Base-by-base conservation (phyloP, 2,329 filamentous ascomycete species). In the Amauroascus niger region DNA sequence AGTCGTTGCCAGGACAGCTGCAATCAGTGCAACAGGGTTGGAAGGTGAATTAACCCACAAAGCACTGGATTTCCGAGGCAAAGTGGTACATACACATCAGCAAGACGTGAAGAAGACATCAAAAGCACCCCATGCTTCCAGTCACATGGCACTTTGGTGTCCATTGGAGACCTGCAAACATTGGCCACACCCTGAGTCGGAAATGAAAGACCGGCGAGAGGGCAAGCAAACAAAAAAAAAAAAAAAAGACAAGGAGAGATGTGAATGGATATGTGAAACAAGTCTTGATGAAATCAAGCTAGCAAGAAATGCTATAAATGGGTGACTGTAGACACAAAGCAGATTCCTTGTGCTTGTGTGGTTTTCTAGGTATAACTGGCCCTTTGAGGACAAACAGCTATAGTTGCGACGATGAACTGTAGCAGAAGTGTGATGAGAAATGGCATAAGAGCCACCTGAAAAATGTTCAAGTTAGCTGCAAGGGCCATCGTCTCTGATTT, bases 201-300 rank as follows among this genome's bases (percentile, higher is more conserved):
- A 48, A 37, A 48, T 48, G 45, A 48, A 48, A 48, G 45, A 26
- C 28, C 37, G 30, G 32, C 14, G 26, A 48, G 32, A 24, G 32
- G 45, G 32, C 45, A 48, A 48, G 30, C 44, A n/a, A n/a, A n/a
- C n/a, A n/a, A n/a, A n/a, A n/a, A 48, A 48, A 18, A 48, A 48
- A 37, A 30, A 37, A 37, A 33, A 20, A 3, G 45, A 48, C 32
- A 47, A 48, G 22, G 32, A 16, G 45, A 37, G n/a, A 48, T 35
- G 13, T 35, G 3, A 37, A 14, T 24, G 9, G 18, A 14, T 9
- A 28, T 45, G n/a, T n/a, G 26, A 45, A 45, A 48, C 45, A 48
- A 28, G 18, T 16, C 6, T 48, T 13, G 26, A 32, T 24, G 44
- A 11, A n/a, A 48, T 37, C 45, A 48, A 48, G 26, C 45, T 5